These are phyloP conservation scores for Bidens hawaiensis DNA, from an alignment of 140 eudicot genomes.

Conservation along the genomic window DNA sequence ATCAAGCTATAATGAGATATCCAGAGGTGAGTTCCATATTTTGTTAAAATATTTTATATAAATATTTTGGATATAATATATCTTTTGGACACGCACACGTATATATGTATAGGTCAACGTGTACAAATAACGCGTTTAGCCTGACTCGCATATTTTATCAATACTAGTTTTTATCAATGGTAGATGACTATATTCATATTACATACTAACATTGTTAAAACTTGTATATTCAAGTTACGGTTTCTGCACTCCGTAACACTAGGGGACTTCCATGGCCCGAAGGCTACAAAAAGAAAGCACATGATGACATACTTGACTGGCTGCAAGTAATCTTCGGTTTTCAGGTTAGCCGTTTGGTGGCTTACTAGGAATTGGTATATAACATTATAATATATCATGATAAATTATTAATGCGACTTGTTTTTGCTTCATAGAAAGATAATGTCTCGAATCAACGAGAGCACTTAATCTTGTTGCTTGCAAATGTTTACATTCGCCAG, in stretches of 20 bases:
- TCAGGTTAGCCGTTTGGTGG: conserved; percentile 49
- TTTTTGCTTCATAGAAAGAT: conserved; percentile 63
- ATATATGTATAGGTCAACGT: no score
- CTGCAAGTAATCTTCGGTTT: conserved; percentile 85
- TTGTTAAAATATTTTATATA: no score
- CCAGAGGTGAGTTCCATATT: conserved; percentile 57
- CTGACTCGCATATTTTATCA: no score
- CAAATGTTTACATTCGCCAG: conserved; percentile 85
- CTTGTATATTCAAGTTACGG: conserved; percentile 80
- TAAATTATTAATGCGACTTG: not conserved
- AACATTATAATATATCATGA: not conserved
- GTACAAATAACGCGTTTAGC: no score
- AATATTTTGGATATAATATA: not conserved
- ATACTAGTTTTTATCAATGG: no score
- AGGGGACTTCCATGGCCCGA: conserved; percentile 93
- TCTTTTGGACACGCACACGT: no score
- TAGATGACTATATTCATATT: not conserved
- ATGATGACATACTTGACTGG: conserved; percentile 85
- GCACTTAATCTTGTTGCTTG: conserved; percentile 76
- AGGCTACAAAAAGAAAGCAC: conserved; percentile 59
- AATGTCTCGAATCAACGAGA: conserved; percentile 87
- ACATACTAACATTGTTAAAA: conserved; percentile 5
- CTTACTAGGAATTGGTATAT: conserved; percentile 1
- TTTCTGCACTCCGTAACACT: conserved; percentile 71
- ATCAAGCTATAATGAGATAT: conserved; percentile 82